These are phyloP conservation scores for Aspergillus candidus DNA, from an alignment of 2,329 filamentous ascomycete species.

Conservation along the genomic window DNA sequence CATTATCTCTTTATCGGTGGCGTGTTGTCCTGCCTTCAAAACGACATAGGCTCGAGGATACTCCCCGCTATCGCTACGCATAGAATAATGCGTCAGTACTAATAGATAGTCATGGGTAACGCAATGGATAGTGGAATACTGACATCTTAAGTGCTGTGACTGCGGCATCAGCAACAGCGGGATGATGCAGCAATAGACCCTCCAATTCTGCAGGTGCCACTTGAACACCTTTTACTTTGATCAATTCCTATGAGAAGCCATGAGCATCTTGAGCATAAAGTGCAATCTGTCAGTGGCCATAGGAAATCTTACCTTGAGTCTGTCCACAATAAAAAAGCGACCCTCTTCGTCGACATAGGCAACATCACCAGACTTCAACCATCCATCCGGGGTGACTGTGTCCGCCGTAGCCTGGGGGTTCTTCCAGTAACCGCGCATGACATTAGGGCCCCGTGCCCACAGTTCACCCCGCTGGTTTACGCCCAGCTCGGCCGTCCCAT, in stretches of 20 bases:
- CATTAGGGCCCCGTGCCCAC: constrained; percentile 64
- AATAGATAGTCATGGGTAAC: no score
- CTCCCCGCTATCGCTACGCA: constrained; percentile 52
- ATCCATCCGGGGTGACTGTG: constrained; percentile 57
- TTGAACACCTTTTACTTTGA: constrained; percentile 58
- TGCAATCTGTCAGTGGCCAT: no score
- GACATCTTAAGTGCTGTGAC: constrained; percentile 58
- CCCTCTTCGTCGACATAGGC: constrained; percentile 54
- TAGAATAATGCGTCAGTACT: constrained; percentile 1
- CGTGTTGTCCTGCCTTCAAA: constrained; percentile 43
- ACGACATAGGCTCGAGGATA: constrained; percentile 62
- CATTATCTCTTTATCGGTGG: constrained; percentile 50
- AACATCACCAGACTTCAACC: constrained; percentile 67
- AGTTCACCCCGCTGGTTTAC: constrained; percentile 60
- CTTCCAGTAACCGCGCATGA: constrained; percentile 73
- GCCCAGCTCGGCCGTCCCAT: constrained; percentile 45
- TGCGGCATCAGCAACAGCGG: constrained; percentile 57
- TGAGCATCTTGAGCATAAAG: no score
- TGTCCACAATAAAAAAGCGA: constrained; percentile 63
- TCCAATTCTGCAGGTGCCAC: constrained; percentile 58
- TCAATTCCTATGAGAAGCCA: constrained; percentile 44
- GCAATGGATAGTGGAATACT: constrained; percentile 12
- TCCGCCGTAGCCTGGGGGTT: constrained; percentile 61
- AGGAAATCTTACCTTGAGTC: constrained; percentile 53
- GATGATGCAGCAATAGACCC: constrained; percentile 51